A percentile compares a stretch with the other conserved stretches of the same genome.
Evolutionary conservation across 2,329 filamentous ascomycete species (phyloP).

Genomic region (Colletotrichum graminicola): DNA sequence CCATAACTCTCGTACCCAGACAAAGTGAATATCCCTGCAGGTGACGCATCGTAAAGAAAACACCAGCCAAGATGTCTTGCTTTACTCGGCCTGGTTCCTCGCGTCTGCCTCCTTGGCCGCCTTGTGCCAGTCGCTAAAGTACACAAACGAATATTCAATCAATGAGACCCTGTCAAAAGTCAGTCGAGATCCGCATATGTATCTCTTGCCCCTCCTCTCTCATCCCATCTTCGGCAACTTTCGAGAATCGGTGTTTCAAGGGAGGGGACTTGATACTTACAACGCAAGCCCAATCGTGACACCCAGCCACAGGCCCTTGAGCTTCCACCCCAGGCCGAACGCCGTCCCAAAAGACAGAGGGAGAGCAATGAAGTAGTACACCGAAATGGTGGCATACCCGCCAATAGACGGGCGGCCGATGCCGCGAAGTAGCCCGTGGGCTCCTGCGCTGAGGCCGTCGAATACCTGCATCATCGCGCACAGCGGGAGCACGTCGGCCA

Average conservation of each 20-base stretch:
- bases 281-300: constrained; percentile 78
- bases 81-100: constrained; percentile 54
- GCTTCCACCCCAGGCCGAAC: constrained; percentile 81
- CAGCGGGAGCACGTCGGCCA: constrained; percentile 79
- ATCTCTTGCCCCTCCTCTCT: not conserved
- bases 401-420: constrained; percentile 91
- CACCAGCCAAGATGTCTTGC: constrained; percentile 52
- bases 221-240: constrained; percentile 1
- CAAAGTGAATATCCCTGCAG: not conserved
- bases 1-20: not conserved
- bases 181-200: constrained; percentile 23
- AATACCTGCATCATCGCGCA: constrained; percentile 92
- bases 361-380: constrained; percentile 88
- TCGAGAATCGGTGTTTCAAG: not conserved
- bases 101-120: constrained; percentile 65
- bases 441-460: constrained; percentile 82
- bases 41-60: not conserved
- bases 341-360: constrained; percentile 84
- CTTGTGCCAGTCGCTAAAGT: constrained; percentile 65
- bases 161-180: constrained; percentile 58
- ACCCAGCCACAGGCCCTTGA: constrained; percentile 86
- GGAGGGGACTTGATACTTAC: constrained; percentile 54
- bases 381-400: constrained; percentile 87
- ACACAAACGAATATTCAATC: constrained; percentile 67
- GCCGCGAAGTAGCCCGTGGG: constrained; percentile 87